Base-by-base conservation (phyloP, 331 rosid genomes). In the Malus hybrid region DNA sequence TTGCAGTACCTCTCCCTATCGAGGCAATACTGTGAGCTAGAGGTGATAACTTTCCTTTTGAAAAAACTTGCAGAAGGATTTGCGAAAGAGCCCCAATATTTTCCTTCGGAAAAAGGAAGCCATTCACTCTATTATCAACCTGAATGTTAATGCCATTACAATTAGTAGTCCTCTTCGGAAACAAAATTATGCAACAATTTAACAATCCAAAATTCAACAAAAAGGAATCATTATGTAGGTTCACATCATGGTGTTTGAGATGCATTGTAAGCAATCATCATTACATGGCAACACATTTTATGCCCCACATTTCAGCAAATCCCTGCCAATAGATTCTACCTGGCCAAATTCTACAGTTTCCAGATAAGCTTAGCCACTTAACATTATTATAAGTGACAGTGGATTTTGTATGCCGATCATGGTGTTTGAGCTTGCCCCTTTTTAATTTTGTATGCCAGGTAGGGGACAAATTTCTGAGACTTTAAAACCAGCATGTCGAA, bases 71-170 rank as follows among this genome's bases (percentile, higher is more conserved):
- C 73, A 76, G 39, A 18, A 89, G 33, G 76, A 89, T 84, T 83
- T 90, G 87, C 30, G 89, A 81, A 69, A 95, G 82, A 80, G 74
- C 83, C 71, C 58, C 77, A 18, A 77, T 75, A 81, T 90, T 84
- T 66, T 90, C 90, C 89, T 82, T 90, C 7, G 97, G 96, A 66
- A 83, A 95, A 77, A 95, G 83, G 81, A 83, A 95, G 34, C 99
- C 97, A 66, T 88, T 95, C 82, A 92, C 98, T 89, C 93, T 80
- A 84, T 92, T 91, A 36, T 89, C 89, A 70, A 95, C 97, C 99
- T 95, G 80, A 80, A 69, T 22, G 76, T 83, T 77, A 72, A 77
- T 52, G 64, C 75, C 72, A 84, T 68, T 61, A 52, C 20, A 65
- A 87, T 90, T 72, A 88, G 89, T 73, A 65, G 60, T 77, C 79